These are phyloP conservation scores for Candida dubliniensis DNA, from an alignment of 1,139 yeast species.

Conservation along the genomic window DNA sequence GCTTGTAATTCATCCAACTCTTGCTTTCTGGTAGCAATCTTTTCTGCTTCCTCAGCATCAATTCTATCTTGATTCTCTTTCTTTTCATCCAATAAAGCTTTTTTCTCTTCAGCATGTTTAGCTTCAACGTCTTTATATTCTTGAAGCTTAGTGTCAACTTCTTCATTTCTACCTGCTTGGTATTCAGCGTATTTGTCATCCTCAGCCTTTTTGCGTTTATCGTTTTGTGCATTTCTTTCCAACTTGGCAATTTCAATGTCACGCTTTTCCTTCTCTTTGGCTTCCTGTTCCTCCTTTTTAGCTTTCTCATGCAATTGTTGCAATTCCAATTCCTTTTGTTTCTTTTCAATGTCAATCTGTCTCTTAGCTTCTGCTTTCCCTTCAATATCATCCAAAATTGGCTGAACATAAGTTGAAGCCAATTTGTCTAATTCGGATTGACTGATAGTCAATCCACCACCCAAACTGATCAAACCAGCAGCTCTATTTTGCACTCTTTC, in stretches of 20 bases:
- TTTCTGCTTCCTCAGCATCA: conserved; percentile 42
- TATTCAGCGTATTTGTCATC: conserved; percentile 35
- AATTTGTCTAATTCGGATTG: conserved; percentile 75
- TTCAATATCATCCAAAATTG: conserved; percentile 78
- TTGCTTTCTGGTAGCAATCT: conserved; percentile 39
- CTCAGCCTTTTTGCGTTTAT: conserved; percentile 41
- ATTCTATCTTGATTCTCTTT: conserved; percentile 43
- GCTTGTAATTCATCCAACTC: conserved; percentile 48
- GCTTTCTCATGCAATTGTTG: conserved; percentile 41
- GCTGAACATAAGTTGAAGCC: conserved; percentile 81
- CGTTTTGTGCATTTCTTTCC: conserved; percentile 36
- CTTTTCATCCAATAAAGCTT: conserved; percentile 39
- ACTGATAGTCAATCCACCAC: conserved; percentile 84
- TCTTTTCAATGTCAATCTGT: conserved; percentile 49
- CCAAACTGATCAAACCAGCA: conserved; percentile 68
- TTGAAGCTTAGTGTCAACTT: conserved; percentile 36
- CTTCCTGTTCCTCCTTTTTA: conserved; percentile 50
- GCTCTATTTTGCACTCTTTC: conserved; percentile 50
- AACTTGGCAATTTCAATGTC: conserved; percentile 42
- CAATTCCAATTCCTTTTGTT: conserved; percentile 35
- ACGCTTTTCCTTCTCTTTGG: conserved; percentile 47
- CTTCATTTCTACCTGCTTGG: conserved; percentile 36
- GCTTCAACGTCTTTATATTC: conserved; percentile 37
- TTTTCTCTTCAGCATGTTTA: conserved; percentile 37
- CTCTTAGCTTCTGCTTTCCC: conserved; percentile 74